Conservation (phyloP, 306 rosid genomes). For the Vigna mungo region DNA sequence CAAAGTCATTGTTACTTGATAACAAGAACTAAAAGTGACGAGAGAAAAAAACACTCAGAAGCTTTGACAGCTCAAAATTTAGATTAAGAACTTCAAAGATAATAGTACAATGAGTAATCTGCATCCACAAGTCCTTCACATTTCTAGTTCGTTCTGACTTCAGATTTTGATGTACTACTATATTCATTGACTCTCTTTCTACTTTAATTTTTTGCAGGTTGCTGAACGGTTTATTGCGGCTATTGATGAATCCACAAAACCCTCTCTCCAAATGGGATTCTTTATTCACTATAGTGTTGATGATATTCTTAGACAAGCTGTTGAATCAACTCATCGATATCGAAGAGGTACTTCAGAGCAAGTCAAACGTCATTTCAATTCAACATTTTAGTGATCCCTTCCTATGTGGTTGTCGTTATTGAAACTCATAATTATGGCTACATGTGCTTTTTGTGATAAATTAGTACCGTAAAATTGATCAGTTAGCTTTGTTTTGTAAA, state of each 20-base stretch:
- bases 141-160: slow-evolving; percentile 9
- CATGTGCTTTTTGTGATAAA: slow-evolving; percentile 5
- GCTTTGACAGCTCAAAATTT: not conserved
- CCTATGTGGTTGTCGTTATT: not conserved
- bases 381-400: slow-evolving; percentile 14
- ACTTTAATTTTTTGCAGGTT: slow-evolving; percentile 55
- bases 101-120: not conserved
- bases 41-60: too few relatives aligned
- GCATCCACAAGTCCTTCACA: not conserved
- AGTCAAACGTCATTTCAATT: not conserved
- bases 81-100: too few relatives aligned
- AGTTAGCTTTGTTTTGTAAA: too few relatives aligned
- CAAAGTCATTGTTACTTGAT: too few relatives aligned
- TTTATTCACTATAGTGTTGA: slow-evolving; percentile 65
- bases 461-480: too few relatives aligned
- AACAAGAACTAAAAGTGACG: too few relatives aligned
- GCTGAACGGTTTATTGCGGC: slow-evolving; percentile 75
- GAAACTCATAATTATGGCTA: slow-evolving; percentile 1
- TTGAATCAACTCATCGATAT: slow-evolving; percentile 72
- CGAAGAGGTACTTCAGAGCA: slow-evolving; percentile 59
- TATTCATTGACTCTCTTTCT: slow-evolving; percentile 14
- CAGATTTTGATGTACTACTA: slow-evolving; percentile 1
- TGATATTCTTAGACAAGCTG: slow-evolving; percentile 81
- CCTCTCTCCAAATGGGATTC: slow-evolving; percentile 75
- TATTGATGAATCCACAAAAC: slow-evolving; percentile 60